A percentile compares a stretch with the other conserved stretches of the same genome.
These are phyloP conservation scores for Solanum chacoense DNA, from an alignment of 305 asterid genomes.

Conservation along the genomic window DNA sequence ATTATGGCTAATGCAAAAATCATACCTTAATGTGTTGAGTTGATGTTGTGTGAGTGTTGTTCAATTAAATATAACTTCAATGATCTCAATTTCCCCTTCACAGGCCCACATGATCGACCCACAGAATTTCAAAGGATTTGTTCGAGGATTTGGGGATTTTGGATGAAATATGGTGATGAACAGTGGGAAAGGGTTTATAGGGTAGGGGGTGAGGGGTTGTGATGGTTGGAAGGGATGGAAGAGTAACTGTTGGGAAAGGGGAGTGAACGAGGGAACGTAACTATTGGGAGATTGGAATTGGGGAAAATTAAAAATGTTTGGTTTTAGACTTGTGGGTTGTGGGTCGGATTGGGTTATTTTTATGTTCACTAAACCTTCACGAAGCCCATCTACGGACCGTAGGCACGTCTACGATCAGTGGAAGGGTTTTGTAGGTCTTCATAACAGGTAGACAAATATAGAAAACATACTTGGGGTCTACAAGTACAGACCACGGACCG, in stretches of 20 bases:
- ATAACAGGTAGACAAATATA: background rate
- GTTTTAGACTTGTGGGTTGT: background rate
- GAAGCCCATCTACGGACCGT: background rate
- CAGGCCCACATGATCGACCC: background rate
- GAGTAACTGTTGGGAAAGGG: background rate
- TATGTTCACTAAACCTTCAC: background rate
- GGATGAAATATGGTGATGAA: background rate
- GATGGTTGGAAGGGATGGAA: background rate
- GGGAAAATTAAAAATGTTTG: background rate
- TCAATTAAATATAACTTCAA: background rate
- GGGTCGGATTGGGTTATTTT: background rate
- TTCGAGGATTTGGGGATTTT: background rate
- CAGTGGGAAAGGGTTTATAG: background rate
- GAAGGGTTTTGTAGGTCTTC: background rate
- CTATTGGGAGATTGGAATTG: background rate
- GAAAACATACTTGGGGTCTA: background rate
- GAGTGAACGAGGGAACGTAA: background rate
- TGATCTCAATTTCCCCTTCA: background rate
- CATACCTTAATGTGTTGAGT: background rate
- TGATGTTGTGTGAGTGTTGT: background rate
- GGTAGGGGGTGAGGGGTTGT: background rate
- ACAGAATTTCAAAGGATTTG: background rate
- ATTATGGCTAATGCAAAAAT: background rate
- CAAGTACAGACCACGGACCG: background rate
- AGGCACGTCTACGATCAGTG: background rate